Evolutionary conservation across 2,329 filamentous ascomycete species (phyloP).

Genomic region (Zalaria sp.): DNA sequence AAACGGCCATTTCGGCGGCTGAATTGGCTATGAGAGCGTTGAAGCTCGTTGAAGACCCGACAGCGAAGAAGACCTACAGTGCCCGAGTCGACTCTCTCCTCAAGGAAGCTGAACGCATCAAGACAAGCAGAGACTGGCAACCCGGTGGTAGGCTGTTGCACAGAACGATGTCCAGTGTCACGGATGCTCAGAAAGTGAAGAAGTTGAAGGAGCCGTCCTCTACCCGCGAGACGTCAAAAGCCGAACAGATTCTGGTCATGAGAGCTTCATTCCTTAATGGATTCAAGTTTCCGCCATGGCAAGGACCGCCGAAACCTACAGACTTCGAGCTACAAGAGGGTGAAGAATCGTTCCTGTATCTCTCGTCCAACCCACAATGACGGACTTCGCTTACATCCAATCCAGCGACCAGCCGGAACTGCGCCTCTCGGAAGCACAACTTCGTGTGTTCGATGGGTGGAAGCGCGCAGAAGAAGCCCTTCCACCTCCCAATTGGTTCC

Average conservation of each 20-base stretch:
- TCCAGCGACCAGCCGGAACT: constrained; percentile 54
- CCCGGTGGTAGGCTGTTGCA: not conserved
- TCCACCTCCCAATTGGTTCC: constrained; percentile 27
- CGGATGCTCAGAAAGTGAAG: constrained; percentile 10
- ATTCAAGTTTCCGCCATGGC: constrained; percentile 76
- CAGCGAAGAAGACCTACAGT: constrained; percentile 36
- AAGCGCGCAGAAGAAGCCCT: constrained; percentile 59
- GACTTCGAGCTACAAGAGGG: constrained; percentile 46
- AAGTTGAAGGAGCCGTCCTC: constrained; percentile 34
- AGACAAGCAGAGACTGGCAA: constrained; percentile 27
- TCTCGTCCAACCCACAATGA: constrained; percentile 6
- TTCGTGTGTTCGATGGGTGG: constrained; percentile 70
- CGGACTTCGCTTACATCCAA: not conserved
- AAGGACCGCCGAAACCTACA: constrained; percentile 40
- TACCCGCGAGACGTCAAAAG: constrained; percentile 50
- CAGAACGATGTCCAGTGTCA: not conserved
- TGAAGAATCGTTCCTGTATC: constrained; percentile 49
- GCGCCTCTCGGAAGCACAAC: constrained; percentile 60
- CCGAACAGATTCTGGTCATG: constrained; percentile 63
- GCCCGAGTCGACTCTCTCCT: constrained; percentile 51
- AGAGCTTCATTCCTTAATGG: constrained; percentile 70
- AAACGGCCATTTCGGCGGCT: constrained; percentile 60
- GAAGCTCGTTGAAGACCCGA: constrained; percentile 41
- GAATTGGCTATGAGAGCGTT: constrained; percentile 73
- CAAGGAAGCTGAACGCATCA: constrained; percentile 61